Evolutionary conservation across 805 yeast genomes (phyloP).

Genomic region (Yarrowia osloensis): DNA sequence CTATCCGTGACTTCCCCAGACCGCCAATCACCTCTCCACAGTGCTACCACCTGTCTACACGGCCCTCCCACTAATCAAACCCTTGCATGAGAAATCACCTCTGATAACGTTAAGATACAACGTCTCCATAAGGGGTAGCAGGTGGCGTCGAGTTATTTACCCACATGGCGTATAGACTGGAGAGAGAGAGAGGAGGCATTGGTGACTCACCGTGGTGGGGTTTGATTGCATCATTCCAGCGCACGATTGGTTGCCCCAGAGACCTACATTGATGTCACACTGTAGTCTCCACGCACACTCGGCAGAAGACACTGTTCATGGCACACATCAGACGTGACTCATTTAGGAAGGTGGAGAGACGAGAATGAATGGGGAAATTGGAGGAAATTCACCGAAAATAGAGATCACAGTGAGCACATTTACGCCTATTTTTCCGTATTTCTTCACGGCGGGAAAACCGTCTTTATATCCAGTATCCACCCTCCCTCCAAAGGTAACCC

Average conservation of each 20-base stretch:
- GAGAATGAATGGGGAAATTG: neutral
- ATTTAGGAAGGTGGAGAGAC: neutral
- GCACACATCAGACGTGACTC: neutral
- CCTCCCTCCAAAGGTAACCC: neutral
- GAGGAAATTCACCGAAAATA: neutral
- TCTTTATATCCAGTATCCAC: too few relatives aligned
- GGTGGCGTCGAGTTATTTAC: slow-evolving; percentile 19
- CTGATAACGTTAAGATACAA: slow-evolving; percentile 18
- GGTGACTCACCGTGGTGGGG: neutral
- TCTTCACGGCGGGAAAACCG: too few relatives aligned
- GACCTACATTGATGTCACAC: too few relatives aligned
- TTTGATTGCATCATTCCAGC: neutral
- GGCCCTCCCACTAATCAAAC: neutral
- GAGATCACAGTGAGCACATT: too few relatives aligned
- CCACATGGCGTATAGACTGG: neutral
- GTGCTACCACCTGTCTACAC: too few relatives aligned
- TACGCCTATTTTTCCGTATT: too few relatives aligned
- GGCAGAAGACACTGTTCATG: too few relatives aligned
- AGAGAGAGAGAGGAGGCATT: neutral
- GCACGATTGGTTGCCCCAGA: neutral
- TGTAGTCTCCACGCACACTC: too few relatives aligned
- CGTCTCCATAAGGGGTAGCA: slow-evolving; percentile 11
- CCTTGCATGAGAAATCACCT: slow-evolving; percentile 4
- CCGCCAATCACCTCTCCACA: too few relatives aligned
- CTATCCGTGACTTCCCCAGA: too few relatives aligned